Percentiles rank a stretch among this genome's conserved stretches.
phyloP scores from a whole-genome alignment of 371 early-diverging fungal genomes.

The Zancudomyces culisetae region DNA sequence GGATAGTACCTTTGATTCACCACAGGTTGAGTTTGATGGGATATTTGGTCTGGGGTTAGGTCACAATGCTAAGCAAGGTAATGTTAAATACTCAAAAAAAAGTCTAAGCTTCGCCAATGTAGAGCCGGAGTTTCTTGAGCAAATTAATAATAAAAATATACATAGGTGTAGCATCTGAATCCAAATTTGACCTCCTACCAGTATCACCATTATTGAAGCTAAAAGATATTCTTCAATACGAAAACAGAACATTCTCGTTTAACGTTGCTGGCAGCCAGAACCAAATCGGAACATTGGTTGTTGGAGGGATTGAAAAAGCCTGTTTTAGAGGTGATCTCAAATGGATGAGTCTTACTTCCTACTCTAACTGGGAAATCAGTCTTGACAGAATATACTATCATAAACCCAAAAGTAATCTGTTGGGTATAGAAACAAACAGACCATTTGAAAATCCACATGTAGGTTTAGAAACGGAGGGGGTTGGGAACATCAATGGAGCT shows the following conservation, averaged over 20 bases:
- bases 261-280: conserved; percentile 25
- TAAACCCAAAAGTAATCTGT: conserved; percentile 5
- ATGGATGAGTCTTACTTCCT: conserved; percentile 27
- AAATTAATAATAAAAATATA: too few species aligned
- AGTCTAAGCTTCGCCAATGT: too few species aligned
- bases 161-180: too few species aligned
- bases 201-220: too few species aligned
- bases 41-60: conserved; percentile 76
- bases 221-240: conserved; percentile 18
- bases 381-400: conserved; percentile 23
- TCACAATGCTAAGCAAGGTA: too few species aligned
- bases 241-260: conserved; percentile 21
- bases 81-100: too few species aligned
- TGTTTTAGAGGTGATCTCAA: conserved; percentile 31
- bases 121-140: too few species aligned
- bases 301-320: conserved; percentile 40
- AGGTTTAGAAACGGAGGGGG: too few species aligned
- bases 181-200: too few species aligned
- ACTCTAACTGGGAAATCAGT: conserved; percentile 27
- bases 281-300: conserved; percentile 37
- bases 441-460: not conserved
- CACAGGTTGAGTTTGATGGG: conserved; percentile 74
- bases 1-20: conserved; percentile 49
- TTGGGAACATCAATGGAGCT: too few species aligned
- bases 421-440: conserved; percentile 4